phyloP scores from a whole-genome alignment of 352 stramenopile species.

The Pythium brachiatum region DNA sequence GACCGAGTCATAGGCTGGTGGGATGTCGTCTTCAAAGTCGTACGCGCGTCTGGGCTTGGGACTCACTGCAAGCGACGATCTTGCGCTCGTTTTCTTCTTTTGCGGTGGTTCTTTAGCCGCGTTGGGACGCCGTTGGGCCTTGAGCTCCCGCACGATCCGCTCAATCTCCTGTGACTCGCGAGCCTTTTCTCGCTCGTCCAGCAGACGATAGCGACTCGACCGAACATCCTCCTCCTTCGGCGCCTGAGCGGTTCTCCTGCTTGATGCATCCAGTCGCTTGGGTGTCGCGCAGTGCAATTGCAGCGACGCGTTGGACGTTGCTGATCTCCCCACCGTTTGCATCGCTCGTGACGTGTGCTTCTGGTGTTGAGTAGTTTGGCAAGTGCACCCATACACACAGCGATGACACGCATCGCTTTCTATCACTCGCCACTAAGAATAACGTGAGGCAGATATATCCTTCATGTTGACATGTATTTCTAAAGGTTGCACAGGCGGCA shows the following conservation, averaged over 20 bases:
- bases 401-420: neutral
- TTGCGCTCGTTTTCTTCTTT: neutral
- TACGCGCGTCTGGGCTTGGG: neutral
- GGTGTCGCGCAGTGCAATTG: slow-evolving; percentile 20
- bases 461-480: neutral
- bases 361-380: neutral
- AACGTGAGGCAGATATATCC: too few relatives aligned
- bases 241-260: neutral
- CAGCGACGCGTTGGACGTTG: slow-evolving; percentile 14
- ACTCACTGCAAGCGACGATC: slow-evolving; percentile 1
- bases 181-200: slow-evolving; percentile 37
- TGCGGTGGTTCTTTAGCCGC: neutral
- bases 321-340: neutral
- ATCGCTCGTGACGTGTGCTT: neutral
- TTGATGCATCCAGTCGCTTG: slow-evolving; percentile 3
- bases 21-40: neutral
- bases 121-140: slow-evolving; percentile 23
- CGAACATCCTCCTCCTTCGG: slow-evolving; percentile 4
- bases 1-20: slow-evolving; percentile 8
- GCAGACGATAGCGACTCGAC: slow-evolving; percentile 38
- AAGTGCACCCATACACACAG: neutral
- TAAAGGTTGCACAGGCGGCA: neutral
- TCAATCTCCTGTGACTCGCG: slow-evolving; percentile 39
- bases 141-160: slow-evolving; percentile 44
- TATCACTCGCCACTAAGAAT: neutral